Base-by-base conservation (phyloP, 148 eudicot species). In the Pharnaceum exiguum region DNA sequence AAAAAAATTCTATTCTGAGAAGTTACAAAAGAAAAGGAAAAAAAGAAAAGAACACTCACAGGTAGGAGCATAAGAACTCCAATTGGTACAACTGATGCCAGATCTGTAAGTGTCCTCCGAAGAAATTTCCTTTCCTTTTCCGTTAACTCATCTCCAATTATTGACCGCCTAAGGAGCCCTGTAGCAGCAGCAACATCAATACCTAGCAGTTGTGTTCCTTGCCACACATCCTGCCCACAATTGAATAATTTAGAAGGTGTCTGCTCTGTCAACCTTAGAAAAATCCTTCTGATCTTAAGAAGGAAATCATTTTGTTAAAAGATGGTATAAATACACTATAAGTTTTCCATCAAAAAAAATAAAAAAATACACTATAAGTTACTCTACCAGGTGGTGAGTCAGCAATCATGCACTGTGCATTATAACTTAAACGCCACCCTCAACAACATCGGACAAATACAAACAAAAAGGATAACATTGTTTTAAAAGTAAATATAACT, bases 41-140 rank as follows among this genome's bases (percentile, higher is more conserved):
- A 53, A 25, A 50, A 32, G 59, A 59, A 22, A 3, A 60, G 51
- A 66, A 43, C 51, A 79, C 96, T 86, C 67, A 89, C 99, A 51
- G 99, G 99, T 70, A 94, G 91, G 33, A 94, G 99, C 99, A 94
- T 94, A 60, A 94, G 93, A 80, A 86, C 55, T 70, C 99, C 99
- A 64, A 94, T 89, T 36, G 99, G 99, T 68, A 89, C 65, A 52
- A 94, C 96, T 58, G 96, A 82, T 54, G 99, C 96, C 62, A 94
- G 60, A 58, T 94, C 96, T 24, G 96, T 89, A 43, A 83, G 63
- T 29, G 95, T 89, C 79, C 99, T 82, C 58, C 59, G 74, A 33
- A 94, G 81, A 67, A 78, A 78, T 74, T 82, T 84, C 73, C 77
- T 89, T 67, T 89, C 96, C 81, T 94, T 94, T 43, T 82, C 89